phyloP scores from a whole-genome alignment of 2,329 filamentous ascomycete species.

The Lachnellula subtilissima region DNA sequence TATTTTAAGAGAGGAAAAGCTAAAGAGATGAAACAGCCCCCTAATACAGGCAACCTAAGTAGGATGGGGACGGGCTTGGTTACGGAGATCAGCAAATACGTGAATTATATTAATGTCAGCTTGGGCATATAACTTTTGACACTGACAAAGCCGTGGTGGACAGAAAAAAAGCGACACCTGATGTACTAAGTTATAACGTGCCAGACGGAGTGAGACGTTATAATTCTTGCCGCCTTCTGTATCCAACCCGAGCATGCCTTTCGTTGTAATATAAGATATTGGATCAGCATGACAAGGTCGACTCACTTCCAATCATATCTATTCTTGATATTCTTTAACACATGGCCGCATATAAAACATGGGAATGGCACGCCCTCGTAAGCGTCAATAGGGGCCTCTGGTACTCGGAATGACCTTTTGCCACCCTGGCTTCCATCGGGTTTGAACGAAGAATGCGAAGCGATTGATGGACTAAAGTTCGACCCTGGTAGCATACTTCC shows the following conservation, averaged over 20 bases:
- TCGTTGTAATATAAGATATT: background rate
- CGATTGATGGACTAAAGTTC: background rate
- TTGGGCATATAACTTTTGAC: background rate
- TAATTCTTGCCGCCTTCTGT: too few species aligned
- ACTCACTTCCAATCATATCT: constrained; percentile 6
- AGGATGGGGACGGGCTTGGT: too few species aligned
- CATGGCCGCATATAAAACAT: constrained; percentile 1
- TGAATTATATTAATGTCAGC: background rate
- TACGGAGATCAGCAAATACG: constrained; percentile 1
- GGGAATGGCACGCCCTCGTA: background rate
- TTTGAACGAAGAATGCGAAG: constrained; percentile 2
- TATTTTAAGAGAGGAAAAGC: too few species aligned
- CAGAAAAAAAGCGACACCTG: too few species aligned
- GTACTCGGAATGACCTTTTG: background rate
- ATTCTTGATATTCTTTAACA: background rate
- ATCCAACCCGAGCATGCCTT: too few species aligned
- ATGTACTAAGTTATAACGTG: too few species aligned
- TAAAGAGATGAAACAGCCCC: too few species aligned
- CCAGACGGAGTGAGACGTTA: too few species aligned
- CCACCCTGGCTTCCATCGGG: background rate
- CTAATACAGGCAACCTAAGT: too few species aligned
- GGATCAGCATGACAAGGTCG: background rate
- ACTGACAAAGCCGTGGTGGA: too few species aligned
- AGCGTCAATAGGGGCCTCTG: background rate
- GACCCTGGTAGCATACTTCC: background rate